Conservation (phyloP, 1,284 basidiomycete species). For the Mycosarcoma maydis region DNA sequence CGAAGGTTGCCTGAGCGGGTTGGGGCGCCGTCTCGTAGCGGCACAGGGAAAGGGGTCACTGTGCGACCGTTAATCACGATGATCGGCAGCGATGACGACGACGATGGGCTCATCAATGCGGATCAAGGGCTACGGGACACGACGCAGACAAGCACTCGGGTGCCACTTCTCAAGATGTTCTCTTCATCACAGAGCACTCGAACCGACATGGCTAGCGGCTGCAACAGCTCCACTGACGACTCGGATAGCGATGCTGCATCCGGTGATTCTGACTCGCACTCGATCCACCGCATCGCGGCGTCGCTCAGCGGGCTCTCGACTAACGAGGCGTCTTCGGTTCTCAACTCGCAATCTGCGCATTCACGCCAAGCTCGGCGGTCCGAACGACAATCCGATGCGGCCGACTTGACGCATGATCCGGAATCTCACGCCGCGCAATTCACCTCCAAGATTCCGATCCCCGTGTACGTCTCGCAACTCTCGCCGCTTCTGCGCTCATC, state of each 20-base stretch:
- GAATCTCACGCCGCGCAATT: conserved; percentile 40
- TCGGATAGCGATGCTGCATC: conserved; percentile 5
- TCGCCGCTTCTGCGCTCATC: conserved; percentile 60
- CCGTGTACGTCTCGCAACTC: conserved; percentile 68
- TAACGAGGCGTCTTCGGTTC: conserved; percentile 1
- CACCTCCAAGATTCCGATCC: conserved; percentile 49
- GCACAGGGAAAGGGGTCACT: neutral
- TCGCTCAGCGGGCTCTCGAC: conserved; percentile 20
- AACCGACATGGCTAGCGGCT: conserved; percentile 2
- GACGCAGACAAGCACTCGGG: neutral
- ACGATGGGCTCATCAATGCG: too few relatives aligned
- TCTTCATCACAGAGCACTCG: neutral
- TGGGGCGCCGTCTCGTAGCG: conserved; percentile 3
- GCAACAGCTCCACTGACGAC: conserved; percentile 16
- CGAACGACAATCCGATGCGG: neutral
- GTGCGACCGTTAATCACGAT: conserved; percentile 35
- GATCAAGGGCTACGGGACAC: too few relatives aligned
- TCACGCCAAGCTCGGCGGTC: neutral
- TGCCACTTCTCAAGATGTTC: conserved; percentile 17
- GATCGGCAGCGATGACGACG: conserved; percentile 20
- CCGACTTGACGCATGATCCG: neutral
- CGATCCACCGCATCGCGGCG: conserved; percentile 34
- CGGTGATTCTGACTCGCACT: neutral
- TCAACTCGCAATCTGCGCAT: neutral
- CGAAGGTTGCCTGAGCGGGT: conserved; percentile 14